A percentile compares a stretch with the other conserved stretches of the same genome.
Evolutionary conservation across 345 rosid species (phyloP).

Genomic region (Eutrema yunnanense): DNA sequence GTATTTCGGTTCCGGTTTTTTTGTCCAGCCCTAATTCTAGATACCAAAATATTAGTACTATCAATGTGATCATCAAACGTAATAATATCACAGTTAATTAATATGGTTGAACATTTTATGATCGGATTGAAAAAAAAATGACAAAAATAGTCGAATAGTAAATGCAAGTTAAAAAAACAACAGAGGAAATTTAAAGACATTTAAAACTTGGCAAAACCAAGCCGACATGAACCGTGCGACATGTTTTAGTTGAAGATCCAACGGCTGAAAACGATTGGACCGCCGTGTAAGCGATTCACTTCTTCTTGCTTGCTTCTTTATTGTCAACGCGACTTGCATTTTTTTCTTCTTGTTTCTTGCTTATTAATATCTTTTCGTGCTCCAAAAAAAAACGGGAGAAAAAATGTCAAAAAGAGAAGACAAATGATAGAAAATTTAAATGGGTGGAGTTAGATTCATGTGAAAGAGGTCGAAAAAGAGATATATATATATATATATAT

Average conservation of each 20-base stretch:
- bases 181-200: neutral
- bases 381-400: neutral
- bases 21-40: neutral
- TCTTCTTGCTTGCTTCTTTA: neutral
- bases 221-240: neutral
- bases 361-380: neutral
- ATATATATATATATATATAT: neutral
- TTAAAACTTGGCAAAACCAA: neutral
- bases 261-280: conserved; percentile 29
- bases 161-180: neutral
- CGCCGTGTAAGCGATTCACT: conserved; percentile 13
- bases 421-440: neutral
- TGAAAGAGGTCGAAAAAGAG: neutral
- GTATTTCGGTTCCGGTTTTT: no score
- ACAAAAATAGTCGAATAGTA: neutral
- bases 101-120: neutral
- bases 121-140: neutral
- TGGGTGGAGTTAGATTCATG: neutral
- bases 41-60: neutral
- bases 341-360: neutral
- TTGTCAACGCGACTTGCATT: neutral
- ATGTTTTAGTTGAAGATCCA: neutral
- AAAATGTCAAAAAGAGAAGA: neutral
- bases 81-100: neutral
- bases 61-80: neutral